Evolutionary conservation across 306 rosid genomes (phyloP).

Genomic region (Fragaria iinumae): DNA sequence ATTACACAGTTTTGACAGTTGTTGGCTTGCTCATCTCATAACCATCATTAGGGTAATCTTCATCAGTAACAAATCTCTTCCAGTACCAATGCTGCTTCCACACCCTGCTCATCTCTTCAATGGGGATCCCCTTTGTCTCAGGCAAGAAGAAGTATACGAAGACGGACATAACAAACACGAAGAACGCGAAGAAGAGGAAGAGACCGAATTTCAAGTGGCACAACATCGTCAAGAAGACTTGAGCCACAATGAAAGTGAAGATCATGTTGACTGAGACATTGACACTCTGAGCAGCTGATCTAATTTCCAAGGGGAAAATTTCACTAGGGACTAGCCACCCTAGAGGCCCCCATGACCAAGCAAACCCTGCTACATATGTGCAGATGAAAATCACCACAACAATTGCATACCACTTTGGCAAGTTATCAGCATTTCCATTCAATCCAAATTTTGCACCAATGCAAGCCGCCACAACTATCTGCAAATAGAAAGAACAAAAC

Average conservation of each 20-base stretch:
- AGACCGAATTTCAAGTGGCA: slow-evolving; percentile 89
- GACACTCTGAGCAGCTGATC: slow-evolving; percentile 91
- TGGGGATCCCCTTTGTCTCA: slow-evolving; percentile 85
- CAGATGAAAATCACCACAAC: slow-evolving; percentile 91
- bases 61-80: slow-evolving; percentile 53
- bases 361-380: slow-evolving; percentile 78
- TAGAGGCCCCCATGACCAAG: slow-evolving; percentile 99
- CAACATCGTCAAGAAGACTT: slow-evolving; percentile 67
- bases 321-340: slow-evolving; percentile 98
- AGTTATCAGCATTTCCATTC: slow-evolving; percentile 52
- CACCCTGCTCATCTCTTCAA: slow-evolving; percentile 75
- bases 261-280: slow-evolving; percentile 87
- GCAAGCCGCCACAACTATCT: slow-evolving; percentile 57
- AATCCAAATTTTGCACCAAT: slow-evolving; percentile 83
- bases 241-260: slow-evolving; percentile 77
- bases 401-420: slow-evolving; percentile 88
- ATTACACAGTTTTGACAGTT: slow-evolving; percentile 35
- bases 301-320: slow-evolving; percentile 83
- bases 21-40: slow-evolving; percentile 42
- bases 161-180: slow-evolving; percentile 60
- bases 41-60: slow-evolving; percentile 33
- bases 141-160: slow-evolving; percentile 63
- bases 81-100: slow-evolving; percentile 85
- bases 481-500: not conserved
- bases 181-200: slow-evolving; percentile 80